Base-by-base conservation (phyloP, 176 grass and related monocot genomes). In the Bolboschoenus planiculmis region DNA sequence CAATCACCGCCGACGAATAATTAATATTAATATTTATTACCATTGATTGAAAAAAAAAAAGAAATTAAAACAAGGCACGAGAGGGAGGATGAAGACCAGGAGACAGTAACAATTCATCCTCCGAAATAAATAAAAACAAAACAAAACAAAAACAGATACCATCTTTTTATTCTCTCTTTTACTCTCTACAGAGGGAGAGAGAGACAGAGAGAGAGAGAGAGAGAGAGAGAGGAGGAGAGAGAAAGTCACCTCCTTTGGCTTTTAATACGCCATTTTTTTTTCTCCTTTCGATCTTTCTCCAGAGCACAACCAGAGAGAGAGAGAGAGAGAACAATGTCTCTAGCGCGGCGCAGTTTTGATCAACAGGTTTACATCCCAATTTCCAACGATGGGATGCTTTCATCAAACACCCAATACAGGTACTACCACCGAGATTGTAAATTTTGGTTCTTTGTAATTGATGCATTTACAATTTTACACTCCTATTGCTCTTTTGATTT, bases 221-320 rank as follows among this genome's bases (percentile, higher is more conserved):
- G 10, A 70, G 1, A n/a, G 27, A 79, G 50, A 57, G 76, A 35
- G 27, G 4, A 59, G 56, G 78, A 81, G 78, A 65, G 56, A 82
- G 57, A 82, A 65, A 82, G 79, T 64, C 79, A 55, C 79, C 56
- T 82, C 79, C 79, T 82, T 65, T 42, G 11, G 10, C 78, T 44
- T 62, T 82, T 58, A 82, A 62, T 82, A 64, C 58, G 29, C 36
- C 24, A 21, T 64, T 46, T 64, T 60, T n/a, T 6, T 58, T 10
- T 56, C 42, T 61, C 21, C 58, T 59, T 30, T 62, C 63, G 35
- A 26, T 18, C 79, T 82, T 37, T 56, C 55, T 80, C 47, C n/a
- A 4, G 23, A 63, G 78, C 33, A 64, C 56, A 29, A 64, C 43
- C 36, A 64, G 16, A 64, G 56, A 44, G 37, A 53, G 50, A 53